Evolutionary conservation across 176 grass and related monocot genomes (phyloP), one percentile per base, ranked within the genome.

Genomic region (maize (Zea mays)): DNA sequence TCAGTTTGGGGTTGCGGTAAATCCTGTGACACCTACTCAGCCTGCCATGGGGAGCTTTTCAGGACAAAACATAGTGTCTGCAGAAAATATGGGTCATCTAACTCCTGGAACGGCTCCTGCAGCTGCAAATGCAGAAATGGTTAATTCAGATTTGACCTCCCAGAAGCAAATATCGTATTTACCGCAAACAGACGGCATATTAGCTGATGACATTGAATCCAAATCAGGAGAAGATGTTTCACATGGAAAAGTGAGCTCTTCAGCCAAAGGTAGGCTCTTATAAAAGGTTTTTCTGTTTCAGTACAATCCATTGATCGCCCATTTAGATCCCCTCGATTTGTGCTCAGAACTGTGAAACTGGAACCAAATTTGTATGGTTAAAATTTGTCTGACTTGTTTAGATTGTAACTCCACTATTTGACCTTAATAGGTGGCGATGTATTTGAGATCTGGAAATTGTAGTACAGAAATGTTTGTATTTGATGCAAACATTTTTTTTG

Each of bases 211-310:
- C 71, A 69, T 52, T 64, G 76, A 81, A 61, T 86, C 79, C 42
- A 93, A 89, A 79, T 76, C 57, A 45, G 72, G 76, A 74, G 71
- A 74, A 74, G 71, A 74, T 68, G 50, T 67, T 77, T 88, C 79
- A 76, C 73, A 81, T 83, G 87, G 83, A 89, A 86, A 50, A 75
- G 17, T 55, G 43, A 86, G 64, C 52, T 82, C 87, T 85, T 84
- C 80, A 21, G 81, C 68, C 91, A 81, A 95, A 82, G 86, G 86
- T 95, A 84, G 70, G 51, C 61, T 49, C 51, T 83, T 50, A 44
- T 10, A 54, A 50, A 81, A 78, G 36, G 10, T 77, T 84, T 52
- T 67, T 10, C 39, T 20, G 36, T 50, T 89, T 81, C 11, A 43
- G 21, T 62, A 17, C 39, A 48, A 60, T 51, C 65, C 10, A 3